Percentiles rank a stretch among this genome's conserved stretches.
Conservation (phyloP, 2,329 filamentous ascomycete genomes). For the Arthrobotrys sphaeroides region DNA sequence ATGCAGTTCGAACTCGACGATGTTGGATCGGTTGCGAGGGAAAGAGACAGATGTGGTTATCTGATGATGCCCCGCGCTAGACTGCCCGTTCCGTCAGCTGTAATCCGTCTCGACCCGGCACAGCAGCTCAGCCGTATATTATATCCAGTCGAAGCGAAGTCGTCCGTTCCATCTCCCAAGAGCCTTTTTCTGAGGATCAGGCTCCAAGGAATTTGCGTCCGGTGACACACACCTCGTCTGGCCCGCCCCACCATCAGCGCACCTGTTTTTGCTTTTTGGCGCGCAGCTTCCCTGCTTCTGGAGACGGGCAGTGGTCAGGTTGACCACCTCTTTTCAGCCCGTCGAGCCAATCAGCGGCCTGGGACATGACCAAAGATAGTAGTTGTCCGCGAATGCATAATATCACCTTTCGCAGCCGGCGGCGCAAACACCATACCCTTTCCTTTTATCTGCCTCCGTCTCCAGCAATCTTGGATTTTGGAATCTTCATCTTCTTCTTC, state of each 20-base stretch:
- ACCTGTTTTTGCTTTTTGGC: constrained; percentile 42
- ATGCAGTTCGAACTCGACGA: not conserved
- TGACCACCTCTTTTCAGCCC: constrained; percentile 36
- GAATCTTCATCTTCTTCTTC: constrained; percentile 26
- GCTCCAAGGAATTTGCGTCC: constrained; percentile 42
- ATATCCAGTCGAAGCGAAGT: constrained; percentile 45
- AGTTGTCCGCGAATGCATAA: constrained; percentile 54
- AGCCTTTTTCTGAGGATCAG: constrained; percentile 11
- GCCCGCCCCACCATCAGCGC: constrained; percentile 52
- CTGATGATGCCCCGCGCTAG: constrained; percentile 25
- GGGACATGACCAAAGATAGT: constrained; percentile 53
- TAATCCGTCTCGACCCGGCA: constrained; percentile 43
- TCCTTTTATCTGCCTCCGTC: constrained; percentile 39
- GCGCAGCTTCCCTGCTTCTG: constrained; percentile 38
- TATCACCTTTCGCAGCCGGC: constrained; percentile 53
- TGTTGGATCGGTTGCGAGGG: not conserved
- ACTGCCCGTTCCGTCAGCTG: constrained; percentile 44
- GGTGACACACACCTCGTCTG: constrained; percentile 54
- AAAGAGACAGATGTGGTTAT: not conserved
- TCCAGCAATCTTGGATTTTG: constrained; percentile 19
- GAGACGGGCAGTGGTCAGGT: constrained; percentile 34
- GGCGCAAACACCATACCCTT: constrained; percentile 39
- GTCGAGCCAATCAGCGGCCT: constrained; percentile 33
- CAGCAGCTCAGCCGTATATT: constrained; percentile 24
- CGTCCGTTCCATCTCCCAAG: constrained; percentile 10